A percentile compares a stretch with the other conserved stretches of the same genome.
phyloP scores from a whole-genome alignment of 139 green algal genomes.

The Asterochloris sp. region DNA sequence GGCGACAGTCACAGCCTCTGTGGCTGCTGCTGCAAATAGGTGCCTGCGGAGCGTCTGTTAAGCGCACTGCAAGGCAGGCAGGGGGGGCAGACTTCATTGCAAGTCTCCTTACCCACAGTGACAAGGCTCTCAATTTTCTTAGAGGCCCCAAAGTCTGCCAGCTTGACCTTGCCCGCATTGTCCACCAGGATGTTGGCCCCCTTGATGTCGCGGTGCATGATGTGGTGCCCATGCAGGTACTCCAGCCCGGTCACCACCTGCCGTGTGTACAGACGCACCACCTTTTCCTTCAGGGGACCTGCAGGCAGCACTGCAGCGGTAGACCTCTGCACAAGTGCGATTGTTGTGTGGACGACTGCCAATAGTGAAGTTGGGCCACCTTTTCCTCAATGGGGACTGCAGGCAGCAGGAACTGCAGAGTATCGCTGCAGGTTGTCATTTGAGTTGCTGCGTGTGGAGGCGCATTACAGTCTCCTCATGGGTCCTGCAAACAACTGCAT shows the following conservation, averaged over 20 bases:
- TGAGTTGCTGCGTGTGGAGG: too few species aligned
- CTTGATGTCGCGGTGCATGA: constrained; percentile 96
- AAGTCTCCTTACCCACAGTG: constrained; percentile 53
- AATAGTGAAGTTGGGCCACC: too few species aligned
- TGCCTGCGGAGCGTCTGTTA: neutral
- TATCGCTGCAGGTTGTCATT: too few species aligned
- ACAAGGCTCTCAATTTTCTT: constrained; percentile 92
- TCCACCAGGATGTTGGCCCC: constrained; percentile 96
- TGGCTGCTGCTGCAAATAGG: too few species aligned
- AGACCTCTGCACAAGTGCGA: too few species aligned
- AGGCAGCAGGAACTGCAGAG: neutral
- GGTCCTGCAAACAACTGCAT: too few species aligned
- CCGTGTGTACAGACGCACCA: constrained; percentile 66
- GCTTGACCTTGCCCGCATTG: constrained; percentile 84
- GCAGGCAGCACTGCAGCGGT: neutral
- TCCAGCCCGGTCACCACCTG: constrained; percentile 83
- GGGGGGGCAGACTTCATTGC: neutral
- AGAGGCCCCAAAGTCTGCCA: constrained; percentile 93
- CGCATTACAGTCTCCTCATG: too few species aligned
- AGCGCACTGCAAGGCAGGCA: neutral
- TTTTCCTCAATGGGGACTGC: neutral
- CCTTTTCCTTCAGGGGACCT: constrained; percentile 54
- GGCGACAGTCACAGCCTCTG: neutral
- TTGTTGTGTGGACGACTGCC: neutral
- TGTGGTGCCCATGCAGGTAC: constrained; percentile 88